A percentile compares a stretch with the other conserved stretches of the same genome.
Conservation (phyloP, 768 basidiomycete genomes). For the Lentinula detonsa region DNA sequence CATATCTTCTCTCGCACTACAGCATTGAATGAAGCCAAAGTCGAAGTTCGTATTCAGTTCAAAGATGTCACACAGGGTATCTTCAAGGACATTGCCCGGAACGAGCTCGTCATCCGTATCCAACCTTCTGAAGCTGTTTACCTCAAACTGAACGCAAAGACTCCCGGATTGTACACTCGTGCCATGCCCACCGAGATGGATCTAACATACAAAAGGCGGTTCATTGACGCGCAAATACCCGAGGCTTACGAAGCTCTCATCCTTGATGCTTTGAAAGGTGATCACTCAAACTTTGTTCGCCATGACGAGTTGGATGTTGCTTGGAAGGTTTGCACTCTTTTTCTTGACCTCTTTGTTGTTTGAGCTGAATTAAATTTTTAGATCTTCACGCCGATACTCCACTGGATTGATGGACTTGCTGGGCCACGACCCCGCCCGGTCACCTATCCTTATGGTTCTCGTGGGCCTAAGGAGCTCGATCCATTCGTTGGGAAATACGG, state of each 20-base stretch:
- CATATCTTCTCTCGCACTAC: conserved; percentile 9
- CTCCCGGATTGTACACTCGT: conserved; percentile 84
- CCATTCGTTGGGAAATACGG: conserved; percentile 71
- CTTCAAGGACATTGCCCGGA: conserved; percentile 92
- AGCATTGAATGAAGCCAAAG: conserved; percentile 98
- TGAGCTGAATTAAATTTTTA: conserved; percentile 19
- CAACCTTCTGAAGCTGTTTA: conserved; percentile 96
- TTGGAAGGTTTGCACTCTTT: conserved; percentile 71
- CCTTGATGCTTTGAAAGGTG: conserved; percentile 93
- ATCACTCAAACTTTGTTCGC: conserved; percentile 98
- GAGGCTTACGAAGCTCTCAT: conserved; percentile 97
- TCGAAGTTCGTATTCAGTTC: conserved; percentile 96
- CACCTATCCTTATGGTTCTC: conserved; percentile 87
- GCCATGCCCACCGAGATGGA: conserved; percentile 98
- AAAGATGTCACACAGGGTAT: conserved; percentile 97
- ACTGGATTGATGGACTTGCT: conserved; percentile 86
- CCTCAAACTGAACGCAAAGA: conserved; percentile 94
- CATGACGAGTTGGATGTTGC: conserved; percentile 96
- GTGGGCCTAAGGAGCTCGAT: conserved; percentile 86
- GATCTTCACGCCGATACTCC: conserved; percentile 93
- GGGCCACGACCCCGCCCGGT: conserved; percentile 66
- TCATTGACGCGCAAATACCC: conserved; percentile 86
- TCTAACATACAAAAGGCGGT: conserved; percentile 94
- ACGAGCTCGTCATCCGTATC: conserved; percentile 96
- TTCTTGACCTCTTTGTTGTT: neutral